Base-by-base conservation (phyloP, 257 asterid species). In the Hygrophila difformis region DNA sequence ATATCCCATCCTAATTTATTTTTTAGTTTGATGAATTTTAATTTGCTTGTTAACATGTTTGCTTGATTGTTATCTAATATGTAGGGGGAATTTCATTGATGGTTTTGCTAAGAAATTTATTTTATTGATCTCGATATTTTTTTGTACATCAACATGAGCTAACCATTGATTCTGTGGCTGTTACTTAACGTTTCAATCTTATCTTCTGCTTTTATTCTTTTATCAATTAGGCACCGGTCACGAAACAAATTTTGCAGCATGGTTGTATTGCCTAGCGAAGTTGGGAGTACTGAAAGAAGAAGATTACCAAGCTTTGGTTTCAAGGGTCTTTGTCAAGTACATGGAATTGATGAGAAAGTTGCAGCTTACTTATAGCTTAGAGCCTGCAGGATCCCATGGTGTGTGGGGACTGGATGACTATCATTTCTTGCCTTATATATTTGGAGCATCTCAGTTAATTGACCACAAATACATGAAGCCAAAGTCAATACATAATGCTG, bases 371-470 rank as follows among this genome's bases (percentile, higher is more conserved):
- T 88, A 84, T 59, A 56, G 47, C 73, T 59, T 88, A 57, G 97
- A 88, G 75, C 95, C 97, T 54, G 95, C 95, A 8, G 95, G 95
- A 19, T 88, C 97, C 53, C 97, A 88, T 15, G 95, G 97, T 26
- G 97, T 88, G 49, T 88, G 95, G 97, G 95, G 97, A 35, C 94
- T 88, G 23, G 97, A 88, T 60, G 97, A 88, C 71, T 78, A 88
- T 65, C 97, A 84, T 64, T 84, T 84, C 69, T 61, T 88, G 70
- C 95, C 97, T 20, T 84, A 76, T 72, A 60, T 84, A 53, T 87
- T 81, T 52, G 97, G 97, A 47, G 74, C 95, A 24, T 88, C 95
- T 1, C 97, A 88, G 65, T 67, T 88, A 82, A 70, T 88, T 59
- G 93, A 72, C 44, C 97, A 88, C 77, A 88, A 88, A 75, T 81